Base-by-base conservation (phyloP, 208 protist species). In the Naegleria gruberi region DNA sequence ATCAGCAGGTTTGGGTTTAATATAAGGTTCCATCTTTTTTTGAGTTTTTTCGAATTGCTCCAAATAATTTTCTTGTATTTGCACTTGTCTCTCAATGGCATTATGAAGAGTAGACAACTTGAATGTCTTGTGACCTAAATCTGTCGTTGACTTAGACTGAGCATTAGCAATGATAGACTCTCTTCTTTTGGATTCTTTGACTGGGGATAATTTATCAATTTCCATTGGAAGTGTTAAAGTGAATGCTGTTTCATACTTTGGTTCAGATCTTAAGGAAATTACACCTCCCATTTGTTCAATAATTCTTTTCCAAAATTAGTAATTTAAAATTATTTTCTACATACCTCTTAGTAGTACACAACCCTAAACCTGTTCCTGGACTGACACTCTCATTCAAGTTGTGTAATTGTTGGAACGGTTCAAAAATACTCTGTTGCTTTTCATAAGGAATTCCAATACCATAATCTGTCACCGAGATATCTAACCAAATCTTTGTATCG, bases 11-110 rank as follows among this genome's bases (percentile, higher is more conserved):
- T 65, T 65, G 2, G 51, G 51, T 30, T 23, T 10, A 23, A 23
- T 10, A 3, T 10, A 65, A 3, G 15, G 19, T 37, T 77, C 8
- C 10, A 37, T 12, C 12, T 1, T 30, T 77, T 37, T 19, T 77
- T 77, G 65, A 37, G 30, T 37, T 8, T 37, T 37, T 37, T 77
- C 65, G 3, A 77, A 37, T 77, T 77, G 65, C 1, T 37, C 65
- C 17, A 77, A 37, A 77, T 77, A 77, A 77, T 77, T 77, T 77
- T 77, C 65, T 77, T 77, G 65, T 37, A 77, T 77, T 77, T 77
- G 65, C 12, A 77, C 10, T 77, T 77, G 65, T 77, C 65, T 77
- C 26, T 77, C 6, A 37, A 77, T 37, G 30, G 30, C 30, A 77
- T 77, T 77, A 37, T 77, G 51, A 4, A 65, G 51, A 65, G 51